A percentile compares a stretch with the other conserved stretches of the same genome.
phyloP scores from a whole-genome alignment of 192 early-diverging fungal species.

The Rhizophagus sp. region DNA sequence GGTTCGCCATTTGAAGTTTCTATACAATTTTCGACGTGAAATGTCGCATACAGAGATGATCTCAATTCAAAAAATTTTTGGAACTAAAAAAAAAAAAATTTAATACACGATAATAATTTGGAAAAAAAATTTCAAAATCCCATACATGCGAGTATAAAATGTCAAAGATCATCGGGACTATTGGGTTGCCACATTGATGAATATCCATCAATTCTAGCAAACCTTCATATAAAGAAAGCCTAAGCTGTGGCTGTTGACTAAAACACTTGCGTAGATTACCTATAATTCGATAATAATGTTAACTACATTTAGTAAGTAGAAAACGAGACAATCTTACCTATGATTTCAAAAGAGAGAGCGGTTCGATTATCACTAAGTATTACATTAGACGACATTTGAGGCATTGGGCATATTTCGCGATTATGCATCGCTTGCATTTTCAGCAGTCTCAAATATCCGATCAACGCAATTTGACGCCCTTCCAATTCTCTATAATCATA shows the following conservation, averaged over 20 bases:
- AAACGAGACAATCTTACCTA: not conserved
- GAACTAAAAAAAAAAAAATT: conserved; percentile 21
- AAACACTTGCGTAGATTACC: conserved; percentile 69
- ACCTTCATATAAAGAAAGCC: conserved; percentile 55
- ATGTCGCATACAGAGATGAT: conserved; percentile 32
- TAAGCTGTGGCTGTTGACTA: conserved; percentile 66
- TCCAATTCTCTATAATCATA: conserved; percentile 47
- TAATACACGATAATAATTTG: not conserved
- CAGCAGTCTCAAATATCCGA: conserved; percentile 60
- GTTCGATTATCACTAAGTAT: conserved; percentile 11
- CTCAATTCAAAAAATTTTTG: conserved; percentile 10
- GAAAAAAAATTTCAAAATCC: not conserved
- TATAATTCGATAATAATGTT: conserved; percentile 37
- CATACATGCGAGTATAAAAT: conserved; percentile 52
- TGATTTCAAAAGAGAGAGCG: conserved; percentile 34
- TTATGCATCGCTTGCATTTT: conserved; percentile 34
- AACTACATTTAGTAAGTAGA: no score
- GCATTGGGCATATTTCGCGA: conserved; percentile 18
- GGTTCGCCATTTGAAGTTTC: conserved; percentile 39
- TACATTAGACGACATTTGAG: conserved; percentile 4
- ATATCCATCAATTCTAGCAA: conserved; percentile 49
- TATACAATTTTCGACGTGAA: conserved; percentile 43
- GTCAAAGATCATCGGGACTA: conserved; percentile 52
- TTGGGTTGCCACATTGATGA: conserved; percentile 35
- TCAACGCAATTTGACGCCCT: conserved; percentile 61